Base-by-base conservation (phyloP, 78 protist species). In the slime mould (Dictyostelium discoideum) region DNA sequence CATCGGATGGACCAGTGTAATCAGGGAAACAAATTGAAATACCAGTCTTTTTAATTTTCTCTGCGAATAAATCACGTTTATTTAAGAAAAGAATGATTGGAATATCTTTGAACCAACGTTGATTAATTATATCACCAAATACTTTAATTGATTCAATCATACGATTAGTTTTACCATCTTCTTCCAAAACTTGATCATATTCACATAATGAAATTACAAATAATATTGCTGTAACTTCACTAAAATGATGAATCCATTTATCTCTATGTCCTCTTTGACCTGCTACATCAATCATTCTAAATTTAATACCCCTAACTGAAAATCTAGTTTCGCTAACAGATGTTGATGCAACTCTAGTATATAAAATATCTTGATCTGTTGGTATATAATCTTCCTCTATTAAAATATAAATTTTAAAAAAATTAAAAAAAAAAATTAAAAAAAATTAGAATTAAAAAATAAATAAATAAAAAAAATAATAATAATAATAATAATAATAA, bases 221-320 rank as follows among this genome's bases (percentile, higher is more conserved):
- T 40, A 97, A 24, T 44, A 97, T 92, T 5, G 97, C 97, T n/a
- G 97, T 97, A 67, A 97, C 98, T 50, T 82, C 92, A 18, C 85
- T 79, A 73, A 97, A 97, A 79, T 97, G 93, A 69, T 94, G 98
- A 85, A 96, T 96, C 98, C 98, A 98, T 97, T 98, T 98, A 39
- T 93, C 78, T 7, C 99, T 67, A 93, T 98, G 98, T 39, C 96
- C 97, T 37, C 98, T 87, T 96, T 98, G 99, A 40, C 99, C 99
- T 48, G 98, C 99, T 8, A 98, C 98, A 84, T 98, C 99, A 40
- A 93, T 86, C 97, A 98, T 96, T 32, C 89, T 7, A 85, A 95
- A 97, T 29, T 81, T 44, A 40, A 46, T 65, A 42, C 85, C 96
- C 24, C 65, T 60, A 69, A 94, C 79, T 13, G 6, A 22, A 92